A percentile compares a stretch with the other conserved stretches of the same genome.
phyloP scores from a whole-genome alignment of 2,329 filamentous ascomycete genomes.

The Aplosporella prunicola region DNA sequence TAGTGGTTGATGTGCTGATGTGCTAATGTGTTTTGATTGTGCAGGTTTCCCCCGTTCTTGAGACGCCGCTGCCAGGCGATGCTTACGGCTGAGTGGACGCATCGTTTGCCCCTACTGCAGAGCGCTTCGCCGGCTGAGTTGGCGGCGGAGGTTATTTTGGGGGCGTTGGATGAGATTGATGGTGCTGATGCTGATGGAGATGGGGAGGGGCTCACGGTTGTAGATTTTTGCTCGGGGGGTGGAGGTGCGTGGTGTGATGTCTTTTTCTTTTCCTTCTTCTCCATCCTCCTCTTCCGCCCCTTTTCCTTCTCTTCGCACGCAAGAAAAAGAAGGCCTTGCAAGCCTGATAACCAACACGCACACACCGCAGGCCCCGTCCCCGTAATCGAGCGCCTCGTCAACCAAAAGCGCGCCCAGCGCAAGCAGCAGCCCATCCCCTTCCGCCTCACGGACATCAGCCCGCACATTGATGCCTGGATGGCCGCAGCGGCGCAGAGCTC shows the following conservation, averaged over 20 bases:
- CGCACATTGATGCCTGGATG: conserved; percentile 30
- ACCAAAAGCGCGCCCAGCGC: conserved; percentile 15
- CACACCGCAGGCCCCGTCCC: conserved; percentile 24
- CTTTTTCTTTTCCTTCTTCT: not conserved
- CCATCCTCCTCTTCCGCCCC: not conserved
- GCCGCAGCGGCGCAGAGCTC: conserved; percentile 31
- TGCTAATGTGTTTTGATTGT: too few relatives aligned
- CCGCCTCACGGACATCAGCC: conserved; percentile 31
- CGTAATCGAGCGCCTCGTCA: conserved; percentile 26
- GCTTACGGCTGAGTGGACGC: conserved; percentile 55
- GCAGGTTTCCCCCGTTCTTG: conserved; percentile 57
- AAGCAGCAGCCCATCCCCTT: conserved; percentile 25
- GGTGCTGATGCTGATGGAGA: not conserved
- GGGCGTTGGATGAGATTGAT: conserved; percentile 16
- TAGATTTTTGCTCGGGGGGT: conserved; percentile 69
- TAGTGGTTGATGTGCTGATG: not conserved
- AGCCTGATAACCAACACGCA: too few relatives aligned
- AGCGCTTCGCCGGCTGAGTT: conserved; percentile 48
- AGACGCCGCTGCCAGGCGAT: conserved; percentile 56
- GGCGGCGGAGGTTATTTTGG: conserved; percentile 48
- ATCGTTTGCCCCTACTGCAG: conserved; percentile 49
- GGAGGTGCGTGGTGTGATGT: conserved; percentile 42
- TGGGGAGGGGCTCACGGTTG: conserved; percentile 44
- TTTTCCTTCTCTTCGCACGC: not conserved
- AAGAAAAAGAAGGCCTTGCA: too few relatives aligned